A percentile compares a stretch with the other conserved stretches of the same genome.
These are phyloP conservation scores for Fusarium floridanum DNA, from an alignment of 2,329 filamentous ascomycete genomes.

Conservation along the genomic window DNA sequence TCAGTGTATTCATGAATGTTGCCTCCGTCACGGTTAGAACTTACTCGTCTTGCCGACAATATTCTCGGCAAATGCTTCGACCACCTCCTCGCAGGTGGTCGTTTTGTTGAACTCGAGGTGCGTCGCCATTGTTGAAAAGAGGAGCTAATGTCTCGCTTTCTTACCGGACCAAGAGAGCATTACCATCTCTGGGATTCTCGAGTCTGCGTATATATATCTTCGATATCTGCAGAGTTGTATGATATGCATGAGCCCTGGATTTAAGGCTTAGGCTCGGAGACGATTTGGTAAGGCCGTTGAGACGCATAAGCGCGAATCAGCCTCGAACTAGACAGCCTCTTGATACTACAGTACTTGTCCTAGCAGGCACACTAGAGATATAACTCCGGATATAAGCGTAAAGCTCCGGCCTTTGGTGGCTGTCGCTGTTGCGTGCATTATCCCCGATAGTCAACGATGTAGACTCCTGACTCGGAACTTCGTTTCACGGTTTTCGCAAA, in stretches of 20 bases:
- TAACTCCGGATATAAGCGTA: neutral
- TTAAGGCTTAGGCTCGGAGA: neutral
- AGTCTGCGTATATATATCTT: neutral
- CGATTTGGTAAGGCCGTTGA: neutral
- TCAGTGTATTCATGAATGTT: neutral
- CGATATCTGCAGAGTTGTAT: neutral
- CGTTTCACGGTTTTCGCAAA: no score
- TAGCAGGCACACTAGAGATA: neutral
- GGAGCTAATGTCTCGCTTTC: neutral
- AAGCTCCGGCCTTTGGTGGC: neutral
- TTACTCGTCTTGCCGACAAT: neutral
- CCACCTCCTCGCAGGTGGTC: neutral
- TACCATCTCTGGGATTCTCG: neutral
- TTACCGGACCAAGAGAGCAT: neutral
- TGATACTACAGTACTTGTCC: neutral
- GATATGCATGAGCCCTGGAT: neutral
- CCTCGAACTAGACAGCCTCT: neutral
- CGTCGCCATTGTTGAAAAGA: neutral
- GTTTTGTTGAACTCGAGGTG: neutral
- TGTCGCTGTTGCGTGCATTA: neutral
- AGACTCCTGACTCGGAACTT: no score
- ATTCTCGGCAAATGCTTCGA: neutral
- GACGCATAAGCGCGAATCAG: neutral
- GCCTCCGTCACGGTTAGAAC: no score
- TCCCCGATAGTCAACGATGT: neutral